A percentile compares a stretch with the other conserved stretches of the same genome.
These are phyloP conservation scores for Anisodus acutangulus DNA, from an alignment of 257 asterid species.

Conservation along the genomic window DNA sequence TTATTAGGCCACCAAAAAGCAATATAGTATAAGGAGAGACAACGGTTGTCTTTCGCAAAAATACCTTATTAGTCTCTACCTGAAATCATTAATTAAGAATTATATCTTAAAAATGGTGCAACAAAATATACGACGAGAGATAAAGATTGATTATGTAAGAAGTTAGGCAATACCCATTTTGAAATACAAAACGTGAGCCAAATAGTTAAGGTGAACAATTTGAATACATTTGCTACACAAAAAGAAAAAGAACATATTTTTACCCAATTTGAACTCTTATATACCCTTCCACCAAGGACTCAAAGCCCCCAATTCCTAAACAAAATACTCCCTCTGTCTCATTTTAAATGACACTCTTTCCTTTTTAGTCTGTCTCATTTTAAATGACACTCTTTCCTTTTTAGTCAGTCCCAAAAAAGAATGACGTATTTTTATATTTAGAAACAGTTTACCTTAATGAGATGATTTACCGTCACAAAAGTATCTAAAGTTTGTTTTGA, in stretches of 20 bases:
- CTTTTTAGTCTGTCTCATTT: no score
- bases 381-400: no score
- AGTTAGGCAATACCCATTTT: neutral
- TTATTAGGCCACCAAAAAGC: slow-evolving; percentile 91
- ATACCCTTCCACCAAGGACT: neutral
- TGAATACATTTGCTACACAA: neutral
- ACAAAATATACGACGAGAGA: slow-evolving; percentile 26
- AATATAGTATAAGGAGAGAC: slow-evolving; percentile 88
- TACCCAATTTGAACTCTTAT: slow-evolving; percentile 2
- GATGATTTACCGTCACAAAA: no score
- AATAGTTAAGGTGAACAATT: slow-evolving; percentile 23
- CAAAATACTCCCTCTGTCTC: no score
- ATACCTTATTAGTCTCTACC: slow-evolving; percentile 93
- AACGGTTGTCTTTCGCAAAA: slow-evolving; percentile 82
- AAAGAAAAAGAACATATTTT: neutral
- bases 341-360: no score
- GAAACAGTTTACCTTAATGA: no score
- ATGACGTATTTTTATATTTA: no score
- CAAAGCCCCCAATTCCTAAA: slow-evolving; percentile 12
- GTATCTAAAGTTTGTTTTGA: no score
- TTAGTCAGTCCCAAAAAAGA: no score
- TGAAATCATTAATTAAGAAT: slow-evolving; percentile 44
- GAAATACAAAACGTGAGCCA: neutral
- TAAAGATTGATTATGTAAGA: neutral
- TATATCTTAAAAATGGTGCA: slow-evolving; percentile 27